Conservation (phyloP, 129 eudicot genomes). For the Dittrichia graveolens region DNA sequence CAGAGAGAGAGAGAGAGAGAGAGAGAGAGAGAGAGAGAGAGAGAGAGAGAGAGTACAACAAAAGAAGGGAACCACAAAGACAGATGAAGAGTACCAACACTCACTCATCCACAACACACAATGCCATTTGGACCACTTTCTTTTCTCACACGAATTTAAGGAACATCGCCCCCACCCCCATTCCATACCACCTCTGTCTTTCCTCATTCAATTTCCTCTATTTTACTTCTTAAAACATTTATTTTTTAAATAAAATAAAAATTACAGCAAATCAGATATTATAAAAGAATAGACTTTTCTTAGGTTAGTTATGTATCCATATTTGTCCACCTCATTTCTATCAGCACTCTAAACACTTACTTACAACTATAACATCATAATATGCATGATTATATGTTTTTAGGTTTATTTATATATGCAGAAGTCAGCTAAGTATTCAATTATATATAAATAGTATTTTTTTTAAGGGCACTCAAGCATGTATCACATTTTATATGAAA, state of each 20-base stretch:
- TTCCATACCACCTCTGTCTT: slow-evolving; percentile 25
- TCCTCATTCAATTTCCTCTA: slow-evolving; percentile 24
- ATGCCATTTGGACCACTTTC: slow-evolving; percentile 40
- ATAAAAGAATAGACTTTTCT: no score
- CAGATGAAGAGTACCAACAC: slow-evolving; percentile 33
- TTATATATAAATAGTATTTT: no score
- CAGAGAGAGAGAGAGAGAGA: slow-evolving; percentile 18
- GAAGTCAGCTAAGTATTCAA: no score
- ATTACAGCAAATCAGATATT: no score
- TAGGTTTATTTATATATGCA: no score
- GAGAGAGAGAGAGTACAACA: slow-evolving; percentile 32
- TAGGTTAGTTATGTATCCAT: no score
- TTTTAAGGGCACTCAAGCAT: no score
- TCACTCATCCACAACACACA: background rate
- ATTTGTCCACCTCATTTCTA: no score
- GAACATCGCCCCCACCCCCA: slow-evolving; percentile 32
- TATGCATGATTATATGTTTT: no score
- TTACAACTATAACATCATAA: no score
- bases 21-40: slow-evolving; percentile 18
- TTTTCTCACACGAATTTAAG: slow-evolving; percentile 43
- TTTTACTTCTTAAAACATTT: background rate
- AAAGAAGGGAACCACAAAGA: slow-evolving; percentile 40
- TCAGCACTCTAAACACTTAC: no score
- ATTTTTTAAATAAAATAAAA: background rate
- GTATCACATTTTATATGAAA: no score